Evolutionary conservation across 169 alveolate species (phyloP).

Genomic region (Plasmodium gaboni): DNA sequence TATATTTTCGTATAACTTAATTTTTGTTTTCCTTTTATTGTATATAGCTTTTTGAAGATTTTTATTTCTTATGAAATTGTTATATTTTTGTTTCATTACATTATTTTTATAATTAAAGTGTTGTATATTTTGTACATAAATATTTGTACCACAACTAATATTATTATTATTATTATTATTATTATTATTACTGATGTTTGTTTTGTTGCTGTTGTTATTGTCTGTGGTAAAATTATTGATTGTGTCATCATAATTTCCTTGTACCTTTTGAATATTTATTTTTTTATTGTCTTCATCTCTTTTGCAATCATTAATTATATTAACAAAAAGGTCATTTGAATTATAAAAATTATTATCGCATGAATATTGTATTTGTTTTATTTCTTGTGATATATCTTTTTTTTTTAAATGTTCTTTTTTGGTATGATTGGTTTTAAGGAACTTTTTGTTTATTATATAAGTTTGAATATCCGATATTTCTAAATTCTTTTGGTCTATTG

Average conservation of each 20-base stretch:
- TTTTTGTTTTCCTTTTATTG: constrained; percentile 28
- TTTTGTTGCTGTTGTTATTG: neutral
- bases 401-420: no score
- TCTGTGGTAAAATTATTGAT: neutral
- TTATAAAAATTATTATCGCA: neutral
- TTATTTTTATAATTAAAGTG: no score
- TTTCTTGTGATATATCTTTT: no score
- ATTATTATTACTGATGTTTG: constrained; percentile 16
- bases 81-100: no score
- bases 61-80: constrained; percentile 10
- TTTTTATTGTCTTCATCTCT: constrained; percentile 9
- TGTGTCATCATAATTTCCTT: no score
- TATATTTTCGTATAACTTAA: constrained; percentile 46
- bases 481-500: no score
- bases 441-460: no score
- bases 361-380: no score
- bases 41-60: neutral
- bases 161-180: constrained; percentile 6
- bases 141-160: neutral
- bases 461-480: no score
- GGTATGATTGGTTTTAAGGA: no score
- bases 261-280: no score
- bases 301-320: constrained; percentile 8
- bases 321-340: neutral
- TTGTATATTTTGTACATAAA: neutral